A percentile compares a stretch with the other conserved stretches of the same genome.
phyloP scores from a whole-genome alignment of 306 rosid genomes.

The Astragalus membranaceus region DNA sequence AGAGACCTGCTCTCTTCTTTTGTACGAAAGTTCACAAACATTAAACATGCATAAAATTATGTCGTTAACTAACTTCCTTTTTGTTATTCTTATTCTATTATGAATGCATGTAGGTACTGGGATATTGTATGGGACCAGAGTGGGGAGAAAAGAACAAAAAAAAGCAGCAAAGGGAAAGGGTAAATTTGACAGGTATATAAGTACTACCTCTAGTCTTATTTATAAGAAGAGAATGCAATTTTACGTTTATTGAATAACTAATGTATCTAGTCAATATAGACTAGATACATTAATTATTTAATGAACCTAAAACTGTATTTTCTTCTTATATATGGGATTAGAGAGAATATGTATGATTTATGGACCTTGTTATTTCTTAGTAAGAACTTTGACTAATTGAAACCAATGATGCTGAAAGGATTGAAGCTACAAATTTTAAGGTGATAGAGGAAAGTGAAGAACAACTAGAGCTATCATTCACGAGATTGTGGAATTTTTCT shows the following conservation, averaged over 20 bases:
- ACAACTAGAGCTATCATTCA: slow-evolving; percentile 76
- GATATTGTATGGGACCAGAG: slow-evolving; percentile 44
- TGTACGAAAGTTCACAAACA: not conserved
- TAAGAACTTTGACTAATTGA: not conserved
- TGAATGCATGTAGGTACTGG: slow-evolving; percentile 29
- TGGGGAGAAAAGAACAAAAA: not conserved
- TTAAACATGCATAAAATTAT: not conserved
- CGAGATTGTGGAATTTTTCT: slow-evolving; percentile 67
- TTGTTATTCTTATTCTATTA: not conserved
- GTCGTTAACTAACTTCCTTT: not conserved
- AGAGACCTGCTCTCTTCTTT: not conserved
- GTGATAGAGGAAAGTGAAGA: slow-evolving; percentile 69
- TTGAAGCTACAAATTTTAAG: slow-evolving; percentile 29
- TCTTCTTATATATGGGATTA: too few relatives aligned
- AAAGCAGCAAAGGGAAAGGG: slow-evolving; percentile 40
- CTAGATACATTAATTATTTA: too few relatives aligned
- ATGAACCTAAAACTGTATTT: too few relatives aligned
- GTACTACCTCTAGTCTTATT: too few relatives aligned
- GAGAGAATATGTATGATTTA: not conserved
- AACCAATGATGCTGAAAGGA: not conserved
- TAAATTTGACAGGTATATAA: slow-evolving; percentile 26
- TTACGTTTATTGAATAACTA: too few relatives aligned
- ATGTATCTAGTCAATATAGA: too few relatives aligned
- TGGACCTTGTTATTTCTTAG: not conserved
- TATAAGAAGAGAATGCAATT: too few relatives aligned